Base-by-base conservation (phyloP, 305 asterid species). In the Ilex paraguariensis region DNA sequence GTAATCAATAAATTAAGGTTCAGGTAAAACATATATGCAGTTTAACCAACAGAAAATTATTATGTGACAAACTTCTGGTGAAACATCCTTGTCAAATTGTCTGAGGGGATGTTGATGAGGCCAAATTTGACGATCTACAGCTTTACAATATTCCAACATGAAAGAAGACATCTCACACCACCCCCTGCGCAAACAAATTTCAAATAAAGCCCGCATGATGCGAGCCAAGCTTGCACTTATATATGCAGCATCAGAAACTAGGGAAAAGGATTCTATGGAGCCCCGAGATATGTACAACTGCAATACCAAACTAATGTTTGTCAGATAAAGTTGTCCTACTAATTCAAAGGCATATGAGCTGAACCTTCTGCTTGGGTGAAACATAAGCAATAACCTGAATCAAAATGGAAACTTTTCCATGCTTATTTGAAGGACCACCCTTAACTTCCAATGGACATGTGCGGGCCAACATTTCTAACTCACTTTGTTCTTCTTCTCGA, bases 101-200 rank as follows among this genome's bases (percentile, higher is more conserved):
- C 97, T 82, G 77, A 93, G 93, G 31, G 95, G 97, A 79, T 93
- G 97, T 66, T 84, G 99, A 76, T 87, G 96, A 61, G 97, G 96
- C 99, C 99, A 93, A 73, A 87, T 77, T 79, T 85, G 87, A 76
- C 96, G 97, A 80, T 93, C 99, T 76, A 93, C 95, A 57, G 99
- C 97, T 82, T 90, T 93, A 83, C 99, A 93, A 74, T 83, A 87
- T 70, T 88, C 95, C 75, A 93, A 79, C 95, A 87, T 79, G 71
- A 84, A 73, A 54, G 90, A 82, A 66, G 96, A 46, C 99, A 90
- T 90, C 81, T 90, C 97, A 78, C 95, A 87, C 99, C 99, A 93
- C 64, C 99, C 96, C 76, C 89, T 81, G 54, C 95, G 83, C 77
- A 93, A 74, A 77, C 99, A 93, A 74, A 87, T 86, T 81, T 93